A percentile compares a stretch with the other conserved stretches of the same genome.
Evolutionary conservation across 2,329 filamentous ascomycete genomes (phyloP).

Genomic region (Monosporascus sp.): DNA sequence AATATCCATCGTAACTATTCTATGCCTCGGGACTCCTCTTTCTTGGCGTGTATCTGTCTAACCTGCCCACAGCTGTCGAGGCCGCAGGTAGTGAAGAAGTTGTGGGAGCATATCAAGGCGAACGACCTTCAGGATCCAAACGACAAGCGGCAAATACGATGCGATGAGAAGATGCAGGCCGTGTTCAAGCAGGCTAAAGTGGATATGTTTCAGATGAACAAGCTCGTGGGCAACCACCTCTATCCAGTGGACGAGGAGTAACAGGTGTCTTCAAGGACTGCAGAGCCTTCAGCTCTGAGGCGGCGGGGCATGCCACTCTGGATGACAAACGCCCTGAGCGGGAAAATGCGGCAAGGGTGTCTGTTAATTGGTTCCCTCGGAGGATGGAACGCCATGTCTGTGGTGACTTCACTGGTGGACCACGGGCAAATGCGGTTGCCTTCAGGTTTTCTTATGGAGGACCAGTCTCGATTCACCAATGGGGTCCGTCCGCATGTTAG

Average conservation of each 20-base stretch:
- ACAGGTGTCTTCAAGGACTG: slow-evolving; percentile 14
- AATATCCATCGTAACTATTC: neutral
- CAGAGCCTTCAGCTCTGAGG: neutral
- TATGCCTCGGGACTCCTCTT: neutral
- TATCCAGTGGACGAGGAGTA: slow-evolving; percentile 72
- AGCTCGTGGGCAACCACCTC: slow-evolving; percentile 82
- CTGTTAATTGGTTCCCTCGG: too few species aligned
- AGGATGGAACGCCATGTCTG: too few species aligned
- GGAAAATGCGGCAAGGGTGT: neutral
- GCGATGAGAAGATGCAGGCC: slow-evolving; percentile 84
- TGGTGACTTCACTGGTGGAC: too few species aligned
- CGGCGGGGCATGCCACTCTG: slow-evolving; percentile 2
- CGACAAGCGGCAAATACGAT: slow-evolving; percentile 88
- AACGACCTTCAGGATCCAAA: slow-evolving; percentile 83
- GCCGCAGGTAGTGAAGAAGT: slow-evolving; percentile 90
- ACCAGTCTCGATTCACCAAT: too few species aligned
- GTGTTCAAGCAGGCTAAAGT: slow-evolving; percentile 89
- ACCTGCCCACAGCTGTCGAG: slow-evolving; percentile 65
- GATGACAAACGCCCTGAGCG: neutral
- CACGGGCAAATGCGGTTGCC: too few species aligned
- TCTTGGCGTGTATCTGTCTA: neutral
- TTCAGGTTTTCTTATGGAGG: too few species aligned
- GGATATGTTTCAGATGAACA: slow-evolving; percentile 99
- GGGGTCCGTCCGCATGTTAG: neutral
- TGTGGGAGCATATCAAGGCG: slow-evolving; percentile 92